phyloP scores from a whole-genome alignment of 192 early-diverging fungal genomes.

The Phlyctochytrium bullatum region DNA sequence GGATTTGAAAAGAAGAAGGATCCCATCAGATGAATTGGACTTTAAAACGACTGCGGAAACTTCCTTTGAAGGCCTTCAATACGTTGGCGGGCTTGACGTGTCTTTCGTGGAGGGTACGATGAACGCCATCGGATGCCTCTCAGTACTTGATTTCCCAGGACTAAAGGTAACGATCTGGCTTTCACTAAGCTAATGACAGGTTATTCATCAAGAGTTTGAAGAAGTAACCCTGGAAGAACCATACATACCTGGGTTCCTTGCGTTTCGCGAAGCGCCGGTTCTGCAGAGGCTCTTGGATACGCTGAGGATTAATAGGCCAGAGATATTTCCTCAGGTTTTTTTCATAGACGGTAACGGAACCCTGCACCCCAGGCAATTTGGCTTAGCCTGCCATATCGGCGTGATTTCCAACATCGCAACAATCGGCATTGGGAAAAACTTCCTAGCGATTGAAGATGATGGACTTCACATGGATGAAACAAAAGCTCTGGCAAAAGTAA shows the following conservation, averaged over 20 bases:
- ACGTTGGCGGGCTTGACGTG: slow-evolving; percentile 40
- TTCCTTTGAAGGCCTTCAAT: slow-evolving; percentile 9
- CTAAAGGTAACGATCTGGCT: slow-evolving; percentile 43
- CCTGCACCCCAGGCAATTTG: slow-evolving; percentile 84
- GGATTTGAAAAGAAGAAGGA: background rate
- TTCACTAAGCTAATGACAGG: slow-evolving; percentile 22
- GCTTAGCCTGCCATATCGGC: slow-evolving; percentile 78
- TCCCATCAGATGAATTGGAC: background rate
- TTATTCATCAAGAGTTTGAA: slow-evolving; percentile 63
- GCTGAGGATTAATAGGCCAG: slow-evolving; percentile 46
- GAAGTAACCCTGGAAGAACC: slow-evolving; percentile 66
- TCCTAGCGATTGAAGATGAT: slow-evolving; percentile 73
- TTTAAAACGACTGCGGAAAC: background rate
- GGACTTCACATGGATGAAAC: slow-evolving; percentile 47
- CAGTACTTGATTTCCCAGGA: slow-evolving; percentile 67
- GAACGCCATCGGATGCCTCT: slow-evolving; percentile 70
- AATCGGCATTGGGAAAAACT: slow-evolving; percentile 89
- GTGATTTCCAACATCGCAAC: slow-evolving; percentile 60
- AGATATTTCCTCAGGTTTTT: slow-evolving; percentile 68
- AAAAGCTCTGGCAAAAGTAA: slow-evolving; percentile 45
- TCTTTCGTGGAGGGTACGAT: slow-evolving; percentile 34
- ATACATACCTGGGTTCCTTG: slow-evolving; percentile 88
- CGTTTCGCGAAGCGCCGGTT: slow-evolving; percentile 79
- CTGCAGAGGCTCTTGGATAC: slow-evolving; percentile 54
- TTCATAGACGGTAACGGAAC: slow-evolving; percentile 87